Conservation (phyloP, 768 basidiomycete genomes). For the Psilocybe sp. region DNA sequence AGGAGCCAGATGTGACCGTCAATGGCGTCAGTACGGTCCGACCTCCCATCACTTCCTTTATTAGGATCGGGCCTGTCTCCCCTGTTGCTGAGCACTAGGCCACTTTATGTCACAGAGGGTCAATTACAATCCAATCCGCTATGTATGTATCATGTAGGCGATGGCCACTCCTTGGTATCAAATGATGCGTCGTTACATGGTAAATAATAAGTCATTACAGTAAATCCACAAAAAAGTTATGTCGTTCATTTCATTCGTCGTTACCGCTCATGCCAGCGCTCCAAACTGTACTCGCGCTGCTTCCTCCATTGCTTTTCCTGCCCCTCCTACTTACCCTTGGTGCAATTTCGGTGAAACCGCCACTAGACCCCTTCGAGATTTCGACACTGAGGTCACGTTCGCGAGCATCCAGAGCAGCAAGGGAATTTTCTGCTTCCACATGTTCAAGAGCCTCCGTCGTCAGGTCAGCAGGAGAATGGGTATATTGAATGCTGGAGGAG, state of each 20-base stretch:
- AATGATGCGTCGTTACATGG: too few relatives aligned
- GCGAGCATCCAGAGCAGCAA: slow-evolving; percentile 78
- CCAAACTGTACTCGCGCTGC: slow-evolving; percentile 80
- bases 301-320: slow-evolving; percentile 58
- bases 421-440: slow-evolving; percentile 71
- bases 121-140: too few relatives aligned
- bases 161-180: too few relatives aligned
- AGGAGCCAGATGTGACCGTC: too few relatives aligned
- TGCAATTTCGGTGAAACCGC: slow-evolving; percentile 80
- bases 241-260: slow-evolving; percentile 32
- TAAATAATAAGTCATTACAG: too few relatives aligned
- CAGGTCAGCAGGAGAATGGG: slow-evolving; percentile 39
- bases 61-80: too few relatives aligned
- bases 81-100: too few relatives aligned
- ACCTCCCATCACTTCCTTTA: too few relatives aligned
- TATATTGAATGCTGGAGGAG: slow-evolving; percentile 29
- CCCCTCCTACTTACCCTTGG: slow-evolving; percentile 57
- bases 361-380: slow-evolving; percentile 66
- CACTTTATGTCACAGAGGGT: too few relatives aligned
- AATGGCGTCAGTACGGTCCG: too few relatives aligned
- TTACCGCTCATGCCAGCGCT: slow-evolving; percentile 78
- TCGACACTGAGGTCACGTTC: slow-evolving; percentile 72
- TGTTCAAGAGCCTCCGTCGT: slow-evolving; percentile 78
- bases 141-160: too few relatives aligned
- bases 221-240: too few relatives aligned